A percentile compares a stretch with the other conserved stretches of the same genome.
These are phyloP conservation scores for Rhodotorula sphaerocarpa DNA, from an alignment of 768 basidiomycete species.

Conservation along the genomic window DNA sequence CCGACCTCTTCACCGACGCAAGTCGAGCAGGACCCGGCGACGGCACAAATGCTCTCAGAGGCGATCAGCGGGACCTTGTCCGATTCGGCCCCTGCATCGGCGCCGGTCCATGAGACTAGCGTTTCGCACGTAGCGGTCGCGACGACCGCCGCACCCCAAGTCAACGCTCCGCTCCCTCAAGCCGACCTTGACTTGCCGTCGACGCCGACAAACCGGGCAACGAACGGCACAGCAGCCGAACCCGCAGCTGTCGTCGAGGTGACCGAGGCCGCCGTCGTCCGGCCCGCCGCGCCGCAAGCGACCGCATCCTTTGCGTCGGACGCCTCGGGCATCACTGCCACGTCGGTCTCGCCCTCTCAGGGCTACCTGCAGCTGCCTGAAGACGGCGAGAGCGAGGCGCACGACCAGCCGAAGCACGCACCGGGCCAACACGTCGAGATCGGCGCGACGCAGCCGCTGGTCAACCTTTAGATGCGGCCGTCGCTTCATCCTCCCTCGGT, in stretches of 20 bases:
- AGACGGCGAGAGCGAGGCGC: conserved; percentile 6
- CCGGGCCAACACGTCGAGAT: not conserved
- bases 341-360: conserved; percentile 2
- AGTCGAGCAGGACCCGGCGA: too few species aligned
- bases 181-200: conserved; percentile 4
- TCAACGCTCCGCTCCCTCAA: too few species aligned
- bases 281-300: not conserved
- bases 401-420: not conserved
- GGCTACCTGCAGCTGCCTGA: conserved; percentile 25
- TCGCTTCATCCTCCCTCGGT: not conserved
- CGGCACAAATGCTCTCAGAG: conserved; percentile 13
- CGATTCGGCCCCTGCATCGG: too few species aligned
- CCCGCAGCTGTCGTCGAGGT: too few species aligned
- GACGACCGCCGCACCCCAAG: not conserved
- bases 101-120: not conserved
- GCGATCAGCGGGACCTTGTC: conserved; percentile 12
- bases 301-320: conserved; percentile 1
- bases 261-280: too few species aligned
- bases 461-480: not conserved
- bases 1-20: too few species aligned
- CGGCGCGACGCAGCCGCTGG: not conserved
- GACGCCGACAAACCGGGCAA: not conserved
- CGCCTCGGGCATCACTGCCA: not conserved
- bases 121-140: not conserved
- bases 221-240: too few species aligned